Conservation (phyloP, 768 basidiomycete species). For the Rhodotorula paludigena region DNA sequence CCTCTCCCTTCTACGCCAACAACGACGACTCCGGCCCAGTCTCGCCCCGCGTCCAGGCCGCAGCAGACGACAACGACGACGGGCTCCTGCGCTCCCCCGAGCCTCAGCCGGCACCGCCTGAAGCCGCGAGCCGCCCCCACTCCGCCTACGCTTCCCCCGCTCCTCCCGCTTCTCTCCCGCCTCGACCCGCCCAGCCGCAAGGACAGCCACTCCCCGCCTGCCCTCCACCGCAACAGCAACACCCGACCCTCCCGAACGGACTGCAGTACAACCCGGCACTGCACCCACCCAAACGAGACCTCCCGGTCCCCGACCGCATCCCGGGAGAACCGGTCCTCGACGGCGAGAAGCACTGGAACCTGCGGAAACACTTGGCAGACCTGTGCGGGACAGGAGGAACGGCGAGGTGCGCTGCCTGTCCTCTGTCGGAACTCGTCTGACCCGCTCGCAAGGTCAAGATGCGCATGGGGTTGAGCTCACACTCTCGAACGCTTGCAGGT, state of each 20-base stretch:
- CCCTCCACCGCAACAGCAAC: background rate
- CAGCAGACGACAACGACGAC: too few species aligned
- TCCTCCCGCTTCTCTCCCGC: background rate
- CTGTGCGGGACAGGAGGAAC: conserved; percentile 31
- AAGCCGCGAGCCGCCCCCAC: too few species aligned
- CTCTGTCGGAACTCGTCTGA: background rate
- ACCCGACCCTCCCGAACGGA: background rate
- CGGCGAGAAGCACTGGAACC: conserved; percentile 23
- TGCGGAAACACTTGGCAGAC: conserved; percentile 35
- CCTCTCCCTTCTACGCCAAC: too few species aligned
- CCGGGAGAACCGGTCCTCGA: conserved; percentile 36
- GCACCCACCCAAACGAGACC: conserved; percentile 21
- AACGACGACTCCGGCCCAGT: too few species aligned
- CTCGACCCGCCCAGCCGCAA: background rate
- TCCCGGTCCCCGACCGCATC: conserved; percentile 37
- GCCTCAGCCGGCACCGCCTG: background rate
- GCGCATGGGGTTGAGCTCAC: too few species aligned
- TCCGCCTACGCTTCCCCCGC: background rate
- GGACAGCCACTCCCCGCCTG: background rate
- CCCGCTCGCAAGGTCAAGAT: background rate
- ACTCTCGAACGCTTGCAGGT: conserved; percentile 52
- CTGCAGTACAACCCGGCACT: conserved; percentile 8
- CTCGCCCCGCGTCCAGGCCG: too few species aligned
- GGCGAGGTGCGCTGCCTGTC: background rate
- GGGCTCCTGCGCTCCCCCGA: background rate